phyloP scores from a whole-genome alignment of 192 early-diverging fungal genomes.

The Phlyctochytrium arcticum region DNA sequence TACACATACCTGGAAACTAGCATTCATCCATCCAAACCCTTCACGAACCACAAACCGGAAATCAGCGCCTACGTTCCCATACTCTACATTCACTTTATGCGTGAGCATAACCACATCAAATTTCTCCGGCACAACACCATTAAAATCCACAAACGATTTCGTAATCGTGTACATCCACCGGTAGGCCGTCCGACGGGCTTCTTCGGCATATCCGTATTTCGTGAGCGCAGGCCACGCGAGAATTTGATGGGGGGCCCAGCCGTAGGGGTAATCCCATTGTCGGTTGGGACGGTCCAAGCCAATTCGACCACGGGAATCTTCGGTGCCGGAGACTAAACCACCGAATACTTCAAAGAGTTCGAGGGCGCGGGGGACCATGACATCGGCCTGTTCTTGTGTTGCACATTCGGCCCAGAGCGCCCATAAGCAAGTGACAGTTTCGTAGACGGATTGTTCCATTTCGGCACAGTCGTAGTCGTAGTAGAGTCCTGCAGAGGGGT shows the following conservation, averaged over 20 bases:
- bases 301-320: constrained; percentile 79
- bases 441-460: constrained; percentile 67
- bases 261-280: constrained; percentile 82
- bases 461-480: constrained; percentile 86
- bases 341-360: constrained; percentile 85
- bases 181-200: constrained; percentile 78
- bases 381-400: constrained; percentile 67
- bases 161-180: constrained; percentile 96
- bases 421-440: constrained; percentile 86
- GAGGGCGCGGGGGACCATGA: constrained; percentile 64
- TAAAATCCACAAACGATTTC: constrained; percentile 90
- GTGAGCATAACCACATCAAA: constrained; percentile 91
- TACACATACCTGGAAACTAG: constrained; percentile 49
- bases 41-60: constrained; percentile 91
- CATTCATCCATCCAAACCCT: constrained; percentile 99
- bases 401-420: constrained; percentile 90
- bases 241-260: constrained; percentile 99
- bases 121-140: constrained; percentile 96
- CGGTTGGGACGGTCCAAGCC: constrained; percentile 81
- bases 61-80: constrained; percentile 92
- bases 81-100: constrained; percentile 91
- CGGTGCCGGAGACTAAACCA: constrained; percentile 89
- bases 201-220: constrained; percentile 72
- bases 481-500: constrained; percentile 68
- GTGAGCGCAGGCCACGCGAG: constrained; percentile 89